A percentile compares a stretch with the other conserved stretches of the same genome.
phyloP scores from a whole-genome alignment of 768 basidiomycete genomes.

The Leccinellum rugosiceps region DNA sequence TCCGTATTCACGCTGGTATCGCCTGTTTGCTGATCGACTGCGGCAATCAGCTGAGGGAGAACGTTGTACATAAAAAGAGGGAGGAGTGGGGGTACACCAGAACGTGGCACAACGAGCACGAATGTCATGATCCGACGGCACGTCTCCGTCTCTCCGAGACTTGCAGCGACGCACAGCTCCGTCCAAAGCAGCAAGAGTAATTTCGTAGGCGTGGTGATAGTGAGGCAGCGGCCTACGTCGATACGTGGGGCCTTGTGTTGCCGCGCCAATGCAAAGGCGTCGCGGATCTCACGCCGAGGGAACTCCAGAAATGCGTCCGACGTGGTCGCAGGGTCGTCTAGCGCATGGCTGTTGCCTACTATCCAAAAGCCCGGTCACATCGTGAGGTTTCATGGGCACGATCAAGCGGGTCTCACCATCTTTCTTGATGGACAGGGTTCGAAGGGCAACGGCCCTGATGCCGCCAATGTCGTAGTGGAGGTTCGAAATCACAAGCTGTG shows the following conservation, averaged over 20 bases:
- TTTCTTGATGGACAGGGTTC: constrained; percentile 36
- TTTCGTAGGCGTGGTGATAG: constrained; percentile 50
- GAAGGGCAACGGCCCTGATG: constrained; percentile 37
- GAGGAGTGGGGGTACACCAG: constrained; percentile 57
- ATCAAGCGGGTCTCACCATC: constrained; percentile 32
- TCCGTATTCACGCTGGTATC: constrained; percentile 60
- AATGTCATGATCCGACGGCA: constrained; percentile 66
- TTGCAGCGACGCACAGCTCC: constrained; percentile 53
- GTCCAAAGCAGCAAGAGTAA: constrained; percentile 71
- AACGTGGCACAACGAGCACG: constrained; percentile 60
- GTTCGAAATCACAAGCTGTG: constrained; percentile 29
- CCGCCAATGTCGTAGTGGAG: constrained; percentile 37
- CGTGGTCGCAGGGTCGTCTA: constrained; percentile 17
- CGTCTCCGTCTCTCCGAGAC: constrained; percentile 57
- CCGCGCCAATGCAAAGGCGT: constrained; percentile 54
- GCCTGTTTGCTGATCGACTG: constrained; percentile 49
- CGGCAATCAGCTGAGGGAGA: constrained; percentile 55
- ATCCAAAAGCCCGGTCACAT: neutral
- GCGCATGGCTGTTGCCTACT: constrained; percentile 20
- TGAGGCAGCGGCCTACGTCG: constrained; percentile 66
- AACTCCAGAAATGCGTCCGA: constrained; percentile 47
- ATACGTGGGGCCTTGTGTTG: constrained; percentile 61
- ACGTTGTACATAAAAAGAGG: constrained; percentile 70
- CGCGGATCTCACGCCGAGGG: constrained; percentile 53
- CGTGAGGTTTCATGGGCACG: neutral